Evolutionary conservation across 202 grass and related monocot species (phyloP).

Genomic region (Panicum virgatum): DNA sequence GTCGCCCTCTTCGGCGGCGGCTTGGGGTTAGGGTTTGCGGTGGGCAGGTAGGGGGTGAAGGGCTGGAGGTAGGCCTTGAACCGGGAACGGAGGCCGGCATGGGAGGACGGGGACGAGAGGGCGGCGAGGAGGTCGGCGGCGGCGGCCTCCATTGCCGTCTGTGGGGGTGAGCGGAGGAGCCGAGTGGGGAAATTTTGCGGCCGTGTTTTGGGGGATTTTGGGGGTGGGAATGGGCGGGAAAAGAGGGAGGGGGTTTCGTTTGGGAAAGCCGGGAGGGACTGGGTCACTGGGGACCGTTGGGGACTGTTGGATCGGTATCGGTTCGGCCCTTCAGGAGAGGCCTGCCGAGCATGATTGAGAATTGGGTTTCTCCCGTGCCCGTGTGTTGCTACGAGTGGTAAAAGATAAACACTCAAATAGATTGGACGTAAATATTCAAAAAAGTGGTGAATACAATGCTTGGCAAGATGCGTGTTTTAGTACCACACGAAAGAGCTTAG

Average conservation of each 20-base stretch:
- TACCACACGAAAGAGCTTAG: no score
- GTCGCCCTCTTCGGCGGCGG: conserved; percentile 44
- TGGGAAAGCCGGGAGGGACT: no score
- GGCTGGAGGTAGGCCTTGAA: conserved; percentile 74
- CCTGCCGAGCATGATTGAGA: no score
- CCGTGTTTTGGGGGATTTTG: conserved; percentile 4
- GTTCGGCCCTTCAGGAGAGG: no score
- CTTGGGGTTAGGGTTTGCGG: conserved; percentile 45
- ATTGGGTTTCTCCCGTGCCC: no score
- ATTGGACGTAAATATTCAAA: no score
- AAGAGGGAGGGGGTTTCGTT: background rate
- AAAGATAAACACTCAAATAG: no score
- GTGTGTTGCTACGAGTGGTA: no score
- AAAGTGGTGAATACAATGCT: no score
- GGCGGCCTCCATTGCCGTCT: conserved; percentile 58
- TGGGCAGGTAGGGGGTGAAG: conserved; percentile 47
- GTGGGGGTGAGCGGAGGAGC: background rate
- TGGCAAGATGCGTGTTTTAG: no score
- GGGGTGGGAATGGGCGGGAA: conserved; percentile 32
- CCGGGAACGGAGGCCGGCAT: conserved; percentile 50
- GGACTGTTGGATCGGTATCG: no score
- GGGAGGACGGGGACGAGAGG: conserved; percentile 42
- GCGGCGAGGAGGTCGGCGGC: conserved; percentile 58
- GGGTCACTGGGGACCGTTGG: background rate
- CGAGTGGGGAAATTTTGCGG: conserved; percentile 10